phyloP scores from a whole-genome alignment of 2,329 filamentous ascomycete species.

The Pyrenochaeta sp. region DNA sequence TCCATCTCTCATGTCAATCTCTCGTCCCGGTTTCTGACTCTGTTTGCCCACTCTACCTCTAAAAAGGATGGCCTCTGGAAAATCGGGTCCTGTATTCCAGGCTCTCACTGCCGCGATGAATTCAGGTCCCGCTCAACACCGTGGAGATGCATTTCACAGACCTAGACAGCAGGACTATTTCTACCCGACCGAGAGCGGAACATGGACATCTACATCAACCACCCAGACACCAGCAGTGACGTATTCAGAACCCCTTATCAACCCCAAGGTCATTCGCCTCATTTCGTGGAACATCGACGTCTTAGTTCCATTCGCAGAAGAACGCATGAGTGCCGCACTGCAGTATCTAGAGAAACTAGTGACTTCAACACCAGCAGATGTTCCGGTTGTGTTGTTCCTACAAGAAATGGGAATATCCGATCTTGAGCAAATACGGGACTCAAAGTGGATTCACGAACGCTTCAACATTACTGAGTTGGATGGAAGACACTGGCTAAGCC shows the following conservation, averaged over 20 bases:
- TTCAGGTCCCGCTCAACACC: constrained; percentile 21
- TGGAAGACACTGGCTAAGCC: constrained; percentile 54
- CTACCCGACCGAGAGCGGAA: neutral
- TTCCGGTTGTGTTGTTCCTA: constrained; percentile 57
- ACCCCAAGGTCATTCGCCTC: constrained; percentile 33
- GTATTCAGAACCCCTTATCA: neutral
- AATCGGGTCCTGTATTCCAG: constrained; percentile 21
- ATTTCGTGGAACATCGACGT: constrained; percentile 62
- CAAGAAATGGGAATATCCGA: constrained; percentile 63
- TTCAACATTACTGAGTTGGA: constrained; percentile 62
- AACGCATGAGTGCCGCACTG: constrained; percentile 55
- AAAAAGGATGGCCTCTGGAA: neutral
- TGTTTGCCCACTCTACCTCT: neutral
- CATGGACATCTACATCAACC: neutral
- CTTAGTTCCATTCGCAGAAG: constrained; percentile 46
- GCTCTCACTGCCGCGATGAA: constrained; percentile 18
- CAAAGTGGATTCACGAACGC: constrained; percentile 57
- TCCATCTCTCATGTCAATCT: neutral
- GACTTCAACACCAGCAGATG: constrained; percentile 17
- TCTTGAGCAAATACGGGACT: constrained; percentile 53
- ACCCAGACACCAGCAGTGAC: neutral
- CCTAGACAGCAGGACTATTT: constrained; percentile 21
- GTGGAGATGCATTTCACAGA: constrained; percentile 20
- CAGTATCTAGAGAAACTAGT: constrained; percentile 48
- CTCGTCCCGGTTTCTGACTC: neutral